These are phyloP conservation scores for Candida endomychidarum DNA, from an alignment of 805 yeast genomes.

Conservation along the genomic window DNA sequence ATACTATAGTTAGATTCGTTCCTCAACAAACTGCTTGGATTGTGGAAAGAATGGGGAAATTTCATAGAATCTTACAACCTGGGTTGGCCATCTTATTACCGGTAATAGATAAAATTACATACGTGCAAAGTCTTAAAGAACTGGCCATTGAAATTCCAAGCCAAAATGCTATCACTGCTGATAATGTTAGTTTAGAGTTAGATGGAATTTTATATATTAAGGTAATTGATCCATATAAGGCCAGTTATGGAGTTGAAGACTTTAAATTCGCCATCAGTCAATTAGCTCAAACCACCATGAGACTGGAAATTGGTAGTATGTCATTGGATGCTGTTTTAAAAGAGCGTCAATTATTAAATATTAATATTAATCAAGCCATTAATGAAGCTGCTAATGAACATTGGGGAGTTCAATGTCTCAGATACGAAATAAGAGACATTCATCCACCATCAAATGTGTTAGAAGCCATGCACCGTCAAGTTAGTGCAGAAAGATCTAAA, in stretches of 20 bases:
- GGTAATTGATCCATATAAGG: conserved; percentile 80
- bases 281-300: conserved; percentile 87
- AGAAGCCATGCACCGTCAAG: conserved; percentile 91
- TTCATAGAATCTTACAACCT: conserved; percentile 63
- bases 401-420: conserved; percentile 82
- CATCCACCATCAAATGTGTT: conserved; percentile 84
- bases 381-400: conserved; percentile 77
- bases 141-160: conserved; percentile 82
- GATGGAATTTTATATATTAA: conserved; percentile 81
- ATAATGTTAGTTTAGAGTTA: conserved; percentile 79
- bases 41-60: conserved; percentile 89
- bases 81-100: conserved; percentile 78
- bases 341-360: conserved; percentile 72
- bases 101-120: conserved; percentile 69
- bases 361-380: conserved; percentile 71
- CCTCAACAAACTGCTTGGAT: conserved; percentile 93
- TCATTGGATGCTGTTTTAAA: conserved; percentile 74
- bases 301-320: conserved; percentile 84
- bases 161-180: conserved; percentile 83
- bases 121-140: conserved; percentile 81
- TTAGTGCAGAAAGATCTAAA: conserved; percentile 81
- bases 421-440: conserved; percentile 85
- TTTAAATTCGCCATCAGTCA: conserved; percentile 83
- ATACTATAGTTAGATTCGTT: conserved; percentile 73
- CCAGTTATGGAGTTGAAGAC: conserved; percentile 85